These are phyloP conservation scores for Boletus vinaceobasis DNA, from an alignment of 768 basidiomycete genomes.

Conservation along the genomic window DNA sequence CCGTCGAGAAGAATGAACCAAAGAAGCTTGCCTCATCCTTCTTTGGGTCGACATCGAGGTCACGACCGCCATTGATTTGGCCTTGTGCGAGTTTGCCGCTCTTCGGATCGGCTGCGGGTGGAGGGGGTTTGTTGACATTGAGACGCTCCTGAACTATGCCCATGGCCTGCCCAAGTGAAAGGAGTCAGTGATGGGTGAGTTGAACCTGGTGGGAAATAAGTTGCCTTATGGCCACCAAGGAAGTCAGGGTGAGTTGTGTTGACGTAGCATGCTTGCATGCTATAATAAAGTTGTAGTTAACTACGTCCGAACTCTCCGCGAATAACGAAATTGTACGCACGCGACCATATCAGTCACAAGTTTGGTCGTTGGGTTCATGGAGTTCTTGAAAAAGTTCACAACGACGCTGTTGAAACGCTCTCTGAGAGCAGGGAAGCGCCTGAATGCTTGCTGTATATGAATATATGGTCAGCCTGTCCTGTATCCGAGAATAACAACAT, in stretches of 20 bases:
- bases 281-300: conserved; percentile 25
- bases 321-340: conserved; percentile 43
- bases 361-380: conserved; percentile 94
- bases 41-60: conserved; percentile 86
- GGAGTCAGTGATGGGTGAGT: background rate
- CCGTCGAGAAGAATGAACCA: conserved; percentile 87
- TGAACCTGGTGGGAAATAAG: conserved; percentile 3
- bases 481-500: conserved; percentile 25
- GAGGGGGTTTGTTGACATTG: conserved; percentile 74
- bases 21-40: conserved; percentile 93
- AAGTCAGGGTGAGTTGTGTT: conserved; percentile 99
- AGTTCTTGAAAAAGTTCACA: conserved; percentile 92
- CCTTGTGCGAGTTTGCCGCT: conserved; percentile 55
- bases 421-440: conserved; percentile 92
- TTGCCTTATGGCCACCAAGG: conserved; percentile 87
- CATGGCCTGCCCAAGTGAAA: conserved; percentile 61
- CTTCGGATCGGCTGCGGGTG: conserved; percentile 60
- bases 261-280: conserved; percentile 98
- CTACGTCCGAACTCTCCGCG: background rate
- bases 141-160: conserved; percentile 79
- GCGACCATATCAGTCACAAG: conserved; percentile 90
- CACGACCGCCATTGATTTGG: conserved; percentile 87
- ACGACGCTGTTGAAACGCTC: conserved; percentile 96
- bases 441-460: conserved; percentile 78
- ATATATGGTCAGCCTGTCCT: background rate